Percentiles rank a stretch among this genome's conserved stretches.
Conservation (phyloP, 345 rosid species). For the Hibiscus tridactylites region DNA sequence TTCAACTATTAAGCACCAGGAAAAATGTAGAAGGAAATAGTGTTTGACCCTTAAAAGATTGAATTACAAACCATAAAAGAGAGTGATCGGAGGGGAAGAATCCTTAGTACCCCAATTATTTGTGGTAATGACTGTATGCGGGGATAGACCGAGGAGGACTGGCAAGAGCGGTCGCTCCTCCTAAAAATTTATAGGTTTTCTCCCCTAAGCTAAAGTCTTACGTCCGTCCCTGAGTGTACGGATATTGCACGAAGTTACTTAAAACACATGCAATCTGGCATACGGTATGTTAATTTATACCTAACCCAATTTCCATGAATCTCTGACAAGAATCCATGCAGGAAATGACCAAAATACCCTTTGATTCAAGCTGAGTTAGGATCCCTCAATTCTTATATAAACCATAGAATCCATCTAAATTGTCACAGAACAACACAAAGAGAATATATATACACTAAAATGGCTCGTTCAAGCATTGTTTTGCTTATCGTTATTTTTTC, state of each 20-base stretch:
- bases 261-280: background rate
- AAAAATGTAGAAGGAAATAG: background rate
- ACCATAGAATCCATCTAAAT: background rate
- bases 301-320: conserved; percentile 10
- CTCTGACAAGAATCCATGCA: background rate
- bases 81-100: background rate
- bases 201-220: too few relatives aligned
- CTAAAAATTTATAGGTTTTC: too few relatives aligned
- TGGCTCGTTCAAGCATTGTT: background rate
- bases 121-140: background rate
- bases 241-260: background rate
- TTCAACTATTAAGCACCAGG: background rate
- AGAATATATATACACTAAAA: background rate
- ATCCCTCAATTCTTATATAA: background rate
- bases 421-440: background rate
- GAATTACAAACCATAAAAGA: background rate
- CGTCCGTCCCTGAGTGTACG: background rate
- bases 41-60: background rate
- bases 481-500: background rate
- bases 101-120: background rate
- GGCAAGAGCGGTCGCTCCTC: too few relatives aligned
- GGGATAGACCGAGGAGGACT: too few relatives aligned
- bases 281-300: background rate
- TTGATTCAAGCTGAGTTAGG: background rate
- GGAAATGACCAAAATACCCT: background rate